Percentiles rank a stretch among this genome's conserved stretches.
Evolutionary conservation across 345 rosid species (phyloP).

Genomic region (Eucalyptus marginata): DNA sequence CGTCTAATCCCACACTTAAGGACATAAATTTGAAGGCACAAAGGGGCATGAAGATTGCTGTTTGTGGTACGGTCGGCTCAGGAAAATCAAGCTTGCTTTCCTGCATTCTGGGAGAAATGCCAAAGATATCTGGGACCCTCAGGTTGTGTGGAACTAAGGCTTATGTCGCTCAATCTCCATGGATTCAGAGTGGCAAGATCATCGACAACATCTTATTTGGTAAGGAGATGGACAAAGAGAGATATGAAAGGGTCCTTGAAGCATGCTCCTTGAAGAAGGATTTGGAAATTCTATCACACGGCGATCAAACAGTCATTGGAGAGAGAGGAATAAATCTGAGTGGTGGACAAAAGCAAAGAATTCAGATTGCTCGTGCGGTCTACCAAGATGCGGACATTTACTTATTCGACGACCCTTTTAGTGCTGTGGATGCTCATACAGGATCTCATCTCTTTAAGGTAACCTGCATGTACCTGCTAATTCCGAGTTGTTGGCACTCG

Average conservation of each 20-base stretch:
- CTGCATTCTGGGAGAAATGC: conserved; percentile 57
- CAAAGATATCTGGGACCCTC: conserved; percentile 50
- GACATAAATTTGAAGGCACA: conserved; percentile 34
- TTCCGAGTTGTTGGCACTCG: background rate
- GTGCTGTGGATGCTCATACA: conserved; percentile 90
- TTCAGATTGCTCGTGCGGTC: conserved; percentile 78
- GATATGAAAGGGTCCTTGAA: conserved; percentile 51
- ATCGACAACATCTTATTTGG: conserved; percentile 86
- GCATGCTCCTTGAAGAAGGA: conserved; percentile 66
- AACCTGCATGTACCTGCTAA: background rate
- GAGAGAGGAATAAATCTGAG: conserved; percentile 89
- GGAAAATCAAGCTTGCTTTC: conserved; percentile 78
- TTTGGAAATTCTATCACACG: conserved; percentile 55
- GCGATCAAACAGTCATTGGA: conserved; percentile 80
- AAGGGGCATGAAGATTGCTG: conserved; percentile 62
- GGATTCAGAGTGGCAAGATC: conserved; percentile 84
- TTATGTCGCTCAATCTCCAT: conserved; percentile 75
- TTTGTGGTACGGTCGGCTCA: conserved; percentile 74
- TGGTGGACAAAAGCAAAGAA: conserved; percentile 85
- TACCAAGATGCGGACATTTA: conserved; percentile 84
- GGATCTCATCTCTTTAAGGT: conserved; percentile 83
- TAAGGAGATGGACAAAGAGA: conserved; percentile 57
- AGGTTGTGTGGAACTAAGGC: conserved; percentile 64
- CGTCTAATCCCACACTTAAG: conserved; percentile 32
- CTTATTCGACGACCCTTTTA: conserved; percentile 83